Base-by-base conservation (phyloP, 768 basidiomycete species). In the Russula compacta region DNA sequence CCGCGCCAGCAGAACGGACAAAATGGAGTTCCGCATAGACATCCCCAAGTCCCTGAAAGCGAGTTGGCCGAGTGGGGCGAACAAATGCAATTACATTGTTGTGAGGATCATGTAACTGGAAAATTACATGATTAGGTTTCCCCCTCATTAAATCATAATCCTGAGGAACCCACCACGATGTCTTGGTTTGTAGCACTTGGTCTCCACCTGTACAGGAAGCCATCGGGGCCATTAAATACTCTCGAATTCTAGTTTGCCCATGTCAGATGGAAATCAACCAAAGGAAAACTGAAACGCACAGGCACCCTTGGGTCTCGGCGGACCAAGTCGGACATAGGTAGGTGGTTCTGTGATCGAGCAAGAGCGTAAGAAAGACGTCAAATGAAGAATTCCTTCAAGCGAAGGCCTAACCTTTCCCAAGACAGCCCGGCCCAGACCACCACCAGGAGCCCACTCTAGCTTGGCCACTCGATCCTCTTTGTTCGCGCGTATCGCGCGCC, bases 381-480 rank as follows among this genome's bases (percentile, higher is more conserved):
- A 60, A 68, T 64, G 70, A 51, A 65, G 61, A 64, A 59, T 43
- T 67, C 70, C 65, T 71, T 61, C 70, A 38, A 36, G 32, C 52
- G 36, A 59, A 58, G 56, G 50, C 67, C 71, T 57, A 65, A 89
- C 89, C 80, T 91, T 92, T 69, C 91, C 90, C 69, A 93, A 88
- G 62, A 87, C 79, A 67, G 89, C 85, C 68, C 90, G 88, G 63
- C 90, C 90, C 53, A 92, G 84, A 59, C 87, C 85, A 63, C 89
- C 90, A 66, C 83, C 89, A 51, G 85, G 76, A 58, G 87, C 81
- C 90, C 90, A 93, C 73, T 93, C 91, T 56, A 92, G 82, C 75
- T 85, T 90, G 65, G 90, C 90, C 69, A 92, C 85, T 48, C 89
- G 85, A 72, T 93, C 90, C 75, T 92, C 89, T 71, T 87, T 89